Evolutionary conservation across 2,329 filamentous ascomycete genomes (phyloP).

Genomic region (Sporothrix sp.): DNA sequence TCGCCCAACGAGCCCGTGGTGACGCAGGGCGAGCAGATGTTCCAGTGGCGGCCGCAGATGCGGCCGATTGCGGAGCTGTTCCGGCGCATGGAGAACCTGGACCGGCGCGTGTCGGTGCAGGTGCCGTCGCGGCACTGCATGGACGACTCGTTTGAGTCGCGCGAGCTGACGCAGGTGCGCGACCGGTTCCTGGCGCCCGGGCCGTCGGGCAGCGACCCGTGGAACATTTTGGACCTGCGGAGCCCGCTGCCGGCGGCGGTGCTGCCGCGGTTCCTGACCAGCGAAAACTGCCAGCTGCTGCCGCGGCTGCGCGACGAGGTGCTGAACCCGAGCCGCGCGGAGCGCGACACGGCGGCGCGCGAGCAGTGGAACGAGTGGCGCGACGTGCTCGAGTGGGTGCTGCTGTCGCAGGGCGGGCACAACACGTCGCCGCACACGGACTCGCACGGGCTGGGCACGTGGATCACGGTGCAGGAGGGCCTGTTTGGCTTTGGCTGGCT

Average conservation of each 20-base stretch:
- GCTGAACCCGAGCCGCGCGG: constrained; percentile 30
- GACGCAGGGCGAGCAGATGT: constrained; percentile 21
- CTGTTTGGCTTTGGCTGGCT: constrained; percentile 27
- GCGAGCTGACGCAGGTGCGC: constrained; percentile 17
- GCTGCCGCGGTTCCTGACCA: constrained; percentile 21
- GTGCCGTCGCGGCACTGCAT: constrained; percentile 21
- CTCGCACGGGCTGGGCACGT: constrained; percentile 26
- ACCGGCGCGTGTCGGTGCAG: constrained; percentile 21
- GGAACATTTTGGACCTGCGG: constrained; percentile 24
- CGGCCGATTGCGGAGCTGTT: constrained; percentile 23
- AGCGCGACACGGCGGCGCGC: constrained; percentile 21
- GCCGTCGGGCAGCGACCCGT: constrained; percentile 17
- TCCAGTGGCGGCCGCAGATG: constrained; percentile 18
- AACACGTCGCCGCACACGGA: constrained; percentile 27
- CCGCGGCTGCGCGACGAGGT: constrained; percentile 22
- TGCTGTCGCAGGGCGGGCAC: constrained; percentile 27
- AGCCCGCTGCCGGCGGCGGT: constrained; percentile 21
- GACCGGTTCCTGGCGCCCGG: constrained; percentile 18
- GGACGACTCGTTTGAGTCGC: constrained; percentile 20
- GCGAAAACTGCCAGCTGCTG: constrained; percentile 24
- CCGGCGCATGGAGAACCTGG: constrained; percentile 23
- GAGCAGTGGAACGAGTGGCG: constrained; percentile 27
- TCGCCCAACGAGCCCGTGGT: constrained; percentile 19
- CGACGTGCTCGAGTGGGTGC: constrained; percentile 25
- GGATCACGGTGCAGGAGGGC: constrained; percentile 27